Evolutionary conservation across 148 eudicot species (phyloP), one percentile per base, ranked within the genome.

Genomic region (Suaeda aralocaspica): DNA sequence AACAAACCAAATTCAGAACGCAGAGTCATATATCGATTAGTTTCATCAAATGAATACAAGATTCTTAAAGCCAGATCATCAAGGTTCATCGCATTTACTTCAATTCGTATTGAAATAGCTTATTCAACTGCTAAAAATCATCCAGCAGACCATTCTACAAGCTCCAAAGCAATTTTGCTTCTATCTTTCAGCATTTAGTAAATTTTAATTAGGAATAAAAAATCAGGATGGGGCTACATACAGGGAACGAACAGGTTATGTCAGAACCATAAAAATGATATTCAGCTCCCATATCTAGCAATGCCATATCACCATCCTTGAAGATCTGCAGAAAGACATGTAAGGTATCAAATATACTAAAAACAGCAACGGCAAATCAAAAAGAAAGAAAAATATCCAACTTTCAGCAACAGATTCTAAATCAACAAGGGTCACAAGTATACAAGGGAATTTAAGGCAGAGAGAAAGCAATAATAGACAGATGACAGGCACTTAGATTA

Each of bases 261-360:
- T 93, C 98, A 68, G 96, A 88, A 72, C 96, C 98, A 83, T 93
- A 93, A 81, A 90, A 93, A 82, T 90, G 87, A 77, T 84, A 93
- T 78, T 93, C 98, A 74, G 96, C 98, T 80, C 98, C 98, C 98
- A 93, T 93, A 79, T 93, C 98, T 21, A 93, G 78, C 76, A 93
- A 79, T 67, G 96, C 95, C 88, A 90, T 87, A 83, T 93, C 96
- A 58, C 95, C 95, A 76, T 93, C 92, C 51, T 71, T 70, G 61
- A 90, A 83, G 3, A 76, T 87, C 98, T 93, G 87, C 80, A 74
- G 10, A 65, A 28, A 31, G 46, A 21, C 33, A 45, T n/a, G n/a
- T n/a, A 11, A 48, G 24, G 15, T 19, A 48, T 33, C 62, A 77
- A 19, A 50, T 59, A 0, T 16, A 72, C 46, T 0, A 25, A 36